Percentiles rank a stretch among this genome's conserved stretches.
Evolutionary conservation across 148 eudicot genomes (phyloP).

Genomic region (Rhododendron ferrugineum): DNA sequence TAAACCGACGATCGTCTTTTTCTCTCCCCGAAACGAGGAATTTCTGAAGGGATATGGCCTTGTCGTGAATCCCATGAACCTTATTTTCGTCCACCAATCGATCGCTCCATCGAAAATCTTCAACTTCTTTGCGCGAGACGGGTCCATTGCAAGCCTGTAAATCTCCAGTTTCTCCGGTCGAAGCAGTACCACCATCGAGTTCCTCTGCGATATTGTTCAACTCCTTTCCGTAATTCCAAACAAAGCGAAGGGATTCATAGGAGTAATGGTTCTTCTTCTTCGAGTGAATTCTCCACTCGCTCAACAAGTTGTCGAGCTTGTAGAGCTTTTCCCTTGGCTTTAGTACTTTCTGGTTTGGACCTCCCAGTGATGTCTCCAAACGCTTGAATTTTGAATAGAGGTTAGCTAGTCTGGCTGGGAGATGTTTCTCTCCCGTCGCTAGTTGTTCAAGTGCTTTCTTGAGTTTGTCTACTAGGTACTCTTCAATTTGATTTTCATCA

Average conservation of each 20-base stretch:
- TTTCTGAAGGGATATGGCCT: not conserved
- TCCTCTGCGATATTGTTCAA: not conserved
- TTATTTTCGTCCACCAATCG: not conserved
- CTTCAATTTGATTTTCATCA: not conserved
- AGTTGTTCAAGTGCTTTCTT: not conserved
- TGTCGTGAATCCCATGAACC: not conserved
- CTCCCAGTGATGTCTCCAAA: not conserved
- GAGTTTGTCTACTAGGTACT: not conserved
- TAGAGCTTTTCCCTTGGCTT: constrained; percentile 16
- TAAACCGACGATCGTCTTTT: not conserved
- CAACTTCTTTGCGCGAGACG: not conserved
- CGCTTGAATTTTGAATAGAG: not conserved
- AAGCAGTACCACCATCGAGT: not conserved
- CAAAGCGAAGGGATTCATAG: not conserved
- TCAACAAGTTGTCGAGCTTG: constrained; percentile 13
- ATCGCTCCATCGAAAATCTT: not conserved
- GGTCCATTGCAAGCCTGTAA: not conserved
- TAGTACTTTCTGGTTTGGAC: not conserved
- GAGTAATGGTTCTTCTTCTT: not conserved
- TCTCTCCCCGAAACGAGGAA: not conserved
- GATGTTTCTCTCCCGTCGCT: not conserved
- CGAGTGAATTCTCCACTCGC: constrained; percentile 10
- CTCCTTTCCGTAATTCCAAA: not conserved
- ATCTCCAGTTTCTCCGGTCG: not conserved
- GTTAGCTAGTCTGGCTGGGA: not conserved